phyloP scores from a whole-genome alignment of 2,329 filamentous ascomycete species.

The Ciborinia camelliae region DNA sequence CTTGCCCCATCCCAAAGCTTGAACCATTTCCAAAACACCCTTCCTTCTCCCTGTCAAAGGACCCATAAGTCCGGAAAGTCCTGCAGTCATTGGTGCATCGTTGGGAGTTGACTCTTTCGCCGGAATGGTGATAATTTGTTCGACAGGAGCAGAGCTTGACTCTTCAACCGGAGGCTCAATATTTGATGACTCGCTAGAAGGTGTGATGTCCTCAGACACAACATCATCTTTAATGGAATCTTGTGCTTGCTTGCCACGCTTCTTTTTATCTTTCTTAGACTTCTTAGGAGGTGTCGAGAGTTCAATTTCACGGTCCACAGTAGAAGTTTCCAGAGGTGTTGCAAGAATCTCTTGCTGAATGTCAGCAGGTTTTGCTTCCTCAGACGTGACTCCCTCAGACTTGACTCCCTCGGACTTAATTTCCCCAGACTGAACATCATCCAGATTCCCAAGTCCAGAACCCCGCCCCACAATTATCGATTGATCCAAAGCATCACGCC shows the following conservation, averaged over 20 bases:
- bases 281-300: constrained; percentile 10
- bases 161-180: not conserved
- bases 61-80: constrained; percentile 5
- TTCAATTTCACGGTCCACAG: not conserved
- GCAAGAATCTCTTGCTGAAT: not conserved
- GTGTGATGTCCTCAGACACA: not conserved
- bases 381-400: not conserved
- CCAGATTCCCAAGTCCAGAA: no score
- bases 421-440: not conserved
- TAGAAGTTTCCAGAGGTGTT: not conserved
- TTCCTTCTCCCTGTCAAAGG: constrained; percentile 13
- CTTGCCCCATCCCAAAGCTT: constrained; percentile 17
- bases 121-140: constrained; percentile 12
- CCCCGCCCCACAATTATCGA: no score
- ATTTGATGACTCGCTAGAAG: not conserved
- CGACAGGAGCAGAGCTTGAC: not conserved
- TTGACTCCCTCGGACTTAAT: not conserved
- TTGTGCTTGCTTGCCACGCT: constrained; percentile 10
- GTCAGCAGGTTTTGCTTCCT: not conserved
- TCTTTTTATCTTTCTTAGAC: constrained; percentile 33
- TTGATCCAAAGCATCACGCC: no score
- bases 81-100: constrained; percentile 12
- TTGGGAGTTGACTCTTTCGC: not conserved
- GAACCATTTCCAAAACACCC: constrained; percentile 19
- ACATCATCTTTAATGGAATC: constrained; percentile 10